phyloP scores from a whole-genome alignment of 805 yeast species.

The Spathaspora arborariae region DNA sequence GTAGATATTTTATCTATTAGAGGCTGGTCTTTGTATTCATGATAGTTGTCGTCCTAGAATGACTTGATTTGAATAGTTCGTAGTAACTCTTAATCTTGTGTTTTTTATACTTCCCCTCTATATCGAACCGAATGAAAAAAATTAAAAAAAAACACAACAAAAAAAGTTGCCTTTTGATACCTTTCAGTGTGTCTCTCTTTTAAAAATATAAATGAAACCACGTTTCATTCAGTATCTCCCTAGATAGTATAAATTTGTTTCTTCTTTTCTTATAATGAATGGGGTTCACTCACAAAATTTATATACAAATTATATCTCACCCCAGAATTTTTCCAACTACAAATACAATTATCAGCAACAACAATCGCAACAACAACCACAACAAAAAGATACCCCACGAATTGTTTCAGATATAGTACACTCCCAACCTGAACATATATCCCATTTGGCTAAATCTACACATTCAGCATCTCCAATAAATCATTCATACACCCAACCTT shows the following conservation, averaged over 20 bases:
- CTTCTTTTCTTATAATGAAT: slow-evolving; percentile 6
- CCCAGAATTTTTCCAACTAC: slow-evolving; percentile 1
- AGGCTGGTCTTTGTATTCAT: no score
- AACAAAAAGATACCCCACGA: background rate
- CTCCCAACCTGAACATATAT: background rate
- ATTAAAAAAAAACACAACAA: background rate
- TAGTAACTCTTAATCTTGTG: no score
- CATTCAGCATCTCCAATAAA: background rate
- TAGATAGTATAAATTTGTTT: background rate
- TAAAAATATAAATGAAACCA: background rate
- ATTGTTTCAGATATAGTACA: background rate
- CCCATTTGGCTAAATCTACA: background rate
- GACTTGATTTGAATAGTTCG: no score
- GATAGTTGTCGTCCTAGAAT: no score
- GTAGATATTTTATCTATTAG: no score
- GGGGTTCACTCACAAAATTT: slow-evolving; percentile 4
- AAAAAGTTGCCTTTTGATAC: background rate
- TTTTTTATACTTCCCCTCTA: no score
- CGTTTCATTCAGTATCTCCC: background rate
- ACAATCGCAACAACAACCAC: background rate
- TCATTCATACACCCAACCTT: background rate
- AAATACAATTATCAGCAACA: slow-evolving; percentile 2
- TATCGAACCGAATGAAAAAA: background rate
- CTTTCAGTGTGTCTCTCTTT: background rate
- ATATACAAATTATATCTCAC: slow-evolving; percentile 5